Conservation (phyloP, 1,139 yeast genomes). For the Pichia sp. region DNA sequence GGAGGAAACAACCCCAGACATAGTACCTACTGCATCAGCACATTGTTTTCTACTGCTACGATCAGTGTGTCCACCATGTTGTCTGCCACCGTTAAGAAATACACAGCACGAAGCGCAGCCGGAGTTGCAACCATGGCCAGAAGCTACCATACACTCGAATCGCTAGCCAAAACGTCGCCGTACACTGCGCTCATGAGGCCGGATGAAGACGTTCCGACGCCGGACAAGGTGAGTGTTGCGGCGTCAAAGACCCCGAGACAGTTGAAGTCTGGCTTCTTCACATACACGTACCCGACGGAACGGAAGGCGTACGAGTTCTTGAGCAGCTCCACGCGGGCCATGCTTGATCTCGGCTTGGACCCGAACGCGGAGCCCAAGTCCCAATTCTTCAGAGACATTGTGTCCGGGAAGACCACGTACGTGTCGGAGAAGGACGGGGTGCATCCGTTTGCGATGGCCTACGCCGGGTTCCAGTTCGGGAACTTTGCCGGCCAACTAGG, state of each 20-base stretch:
- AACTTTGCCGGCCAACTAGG: constrained; percentile 96
- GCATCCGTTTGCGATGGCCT: constrained; percentile 83
- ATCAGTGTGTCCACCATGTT: background rate
- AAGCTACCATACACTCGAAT: constrained; percentile 27
- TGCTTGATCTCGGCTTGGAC: constrained; percentile 56
- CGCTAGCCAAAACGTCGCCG: constrained; percentile 40
- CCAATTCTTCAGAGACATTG: constrained; percentile 46
- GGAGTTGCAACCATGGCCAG: constrained; percentile 6
- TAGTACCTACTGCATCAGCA: no score
- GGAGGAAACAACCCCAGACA: no score
- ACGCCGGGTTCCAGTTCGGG: constrained; percentile 97
- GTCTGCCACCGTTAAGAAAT: background rate
- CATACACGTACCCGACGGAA: constrained; percentile 64
- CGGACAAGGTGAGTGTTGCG: constrained; percentile 23
- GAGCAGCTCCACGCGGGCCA: constrained; percentile 56
- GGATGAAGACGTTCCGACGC: constrained; percentile 46
- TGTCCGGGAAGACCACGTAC: constrained; percentile 48
- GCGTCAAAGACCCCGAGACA: constrained; percentile 42
- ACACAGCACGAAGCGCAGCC: no score
- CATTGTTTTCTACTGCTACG: no score
- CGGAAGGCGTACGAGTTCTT: constrained; percentile 53
- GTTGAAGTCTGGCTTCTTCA: constrained; percentile 60
- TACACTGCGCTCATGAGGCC: constrained; percentile 53
- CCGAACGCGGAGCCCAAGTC: constrained; percentile 32
- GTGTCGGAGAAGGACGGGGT: constrained; percentile 20